Conservation (phyloP, 2,329 filamentous ascomycete genomes). For the Cordyceps tenuipes region DNA sequence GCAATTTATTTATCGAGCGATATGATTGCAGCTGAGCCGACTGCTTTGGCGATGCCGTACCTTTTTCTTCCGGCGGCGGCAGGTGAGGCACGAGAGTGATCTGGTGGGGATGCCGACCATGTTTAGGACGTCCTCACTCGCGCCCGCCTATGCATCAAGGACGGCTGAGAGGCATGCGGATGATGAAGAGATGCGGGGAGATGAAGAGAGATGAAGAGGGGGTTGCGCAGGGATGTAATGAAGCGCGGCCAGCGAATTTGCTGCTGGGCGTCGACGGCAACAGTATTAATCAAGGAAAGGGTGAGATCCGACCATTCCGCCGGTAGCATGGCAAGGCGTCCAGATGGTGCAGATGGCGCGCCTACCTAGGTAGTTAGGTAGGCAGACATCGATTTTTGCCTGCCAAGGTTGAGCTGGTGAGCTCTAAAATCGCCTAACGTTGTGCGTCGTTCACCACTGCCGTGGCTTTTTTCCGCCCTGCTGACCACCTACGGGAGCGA, state of each 20-base stretch:
- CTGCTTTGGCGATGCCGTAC: not conserved
- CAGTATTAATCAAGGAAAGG: not conserved
- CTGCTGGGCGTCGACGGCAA: not conserved
- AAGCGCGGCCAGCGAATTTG: not conserved
- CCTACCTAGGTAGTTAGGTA: too few species aligned
- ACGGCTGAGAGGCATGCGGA: not conserved
- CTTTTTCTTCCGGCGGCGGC: slow-evolving; percentile 11
- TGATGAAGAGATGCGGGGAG: not conserved
- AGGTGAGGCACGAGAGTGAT: slow-evolving; percentile 12
- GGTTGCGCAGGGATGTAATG: not conserved
- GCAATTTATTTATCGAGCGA: not conserved
- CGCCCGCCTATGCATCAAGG: slow-evolving; percentile 3
- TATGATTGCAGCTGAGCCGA: not conserved
- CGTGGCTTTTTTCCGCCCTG: not conserved
- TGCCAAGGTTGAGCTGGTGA: not conserved
- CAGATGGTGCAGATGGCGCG: slow-evolving; percentile 1
- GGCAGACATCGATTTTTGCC: not conserved
- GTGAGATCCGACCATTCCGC: slow-evolving; percentile 3
- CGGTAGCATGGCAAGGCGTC: not conserved
- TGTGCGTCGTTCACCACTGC: slow-evolving; percentile 5
- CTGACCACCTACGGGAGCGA: slow-evolving; percentile 6
- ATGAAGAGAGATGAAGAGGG: not conserved
- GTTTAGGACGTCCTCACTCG: slow-evolving; percentile 2
- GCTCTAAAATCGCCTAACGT: not conserved
- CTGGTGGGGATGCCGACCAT: slow-evolving; percentile 13